Evolutionary conservation across 2,329 filamentous ascomycete species (phyloP).

Genomic region (Xylariales sp.): DNA sequence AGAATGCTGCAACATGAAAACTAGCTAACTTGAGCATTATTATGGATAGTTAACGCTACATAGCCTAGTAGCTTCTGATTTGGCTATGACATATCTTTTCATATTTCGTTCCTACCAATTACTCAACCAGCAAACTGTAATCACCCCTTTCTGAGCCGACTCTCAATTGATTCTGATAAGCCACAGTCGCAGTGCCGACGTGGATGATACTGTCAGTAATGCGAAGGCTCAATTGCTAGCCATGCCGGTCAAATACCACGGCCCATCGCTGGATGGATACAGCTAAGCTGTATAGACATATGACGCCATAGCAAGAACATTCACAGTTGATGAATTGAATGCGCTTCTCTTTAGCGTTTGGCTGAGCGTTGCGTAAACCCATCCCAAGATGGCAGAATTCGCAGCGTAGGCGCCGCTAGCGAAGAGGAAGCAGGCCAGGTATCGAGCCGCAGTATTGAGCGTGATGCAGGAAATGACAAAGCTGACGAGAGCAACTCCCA

Average conservation of each 20-base stretch:
- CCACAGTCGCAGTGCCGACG: slow-evolving; percentile 2
- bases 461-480: slow-evolving; percentile 30
- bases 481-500: slow-evolving; percentile 33
- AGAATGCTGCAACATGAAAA: too few relatives aligned
- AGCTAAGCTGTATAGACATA: slow-evolving; percentile 43
- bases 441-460: slow-evolving; percentile 24
- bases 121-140: slow-evolving; percentile 5
- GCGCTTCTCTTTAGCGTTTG: slow-evolving; percentile 41
- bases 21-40: too few relatives aligned
- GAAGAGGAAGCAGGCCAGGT: slow-evolving; percentile 30
- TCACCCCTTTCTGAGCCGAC: neutral
- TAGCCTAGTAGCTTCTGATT: too few relatives aligned
- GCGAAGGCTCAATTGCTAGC: slow-evolving; percentile 18
- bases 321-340: slow-evolving; percentile 35
- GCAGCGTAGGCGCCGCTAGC: slow-evolving; percentile 31
- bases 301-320: slow-evolving; percentile 35
- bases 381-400: slow-evolving; percentile 37
- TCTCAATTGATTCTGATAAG: neutral
- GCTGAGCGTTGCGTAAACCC: slow-evolving; percentile 34
- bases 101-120: too few relatives aligned
- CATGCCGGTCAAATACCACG: slow-evolving; percentile 37
- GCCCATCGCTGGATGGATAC: slow-evolving; percentile 34
- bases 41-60: too few relatives aligned
- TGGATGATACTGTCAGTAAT: neutral
- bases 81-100: too few relatives aligned